These are phyloP conservation scores for Hypholoma sublateritium DNA, from an alignment of 768 basidiomycete species.

Conservation along the genomic window DNA sequence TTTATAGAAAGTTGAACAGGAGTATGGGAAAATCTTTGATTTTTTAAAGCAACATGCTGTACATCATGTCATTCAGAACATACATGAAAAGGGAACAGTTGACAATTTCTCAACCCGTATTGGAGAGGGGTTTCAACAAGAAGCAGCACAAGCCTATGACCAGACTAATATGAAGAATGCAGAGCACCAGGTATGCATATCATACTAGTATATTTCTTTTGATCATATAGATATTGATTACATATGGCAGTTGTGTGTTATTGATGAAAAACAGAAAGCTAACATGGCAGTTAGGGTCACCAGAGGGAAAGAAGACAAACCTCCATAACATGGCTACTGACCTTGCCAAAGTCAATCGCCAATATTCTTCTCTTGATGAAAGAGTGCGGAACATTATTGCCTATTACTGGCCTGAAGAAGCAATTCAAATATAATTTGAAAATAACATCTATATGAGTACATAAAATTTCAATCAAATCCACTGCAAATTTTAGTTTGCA, in stretches of 20 bases:
- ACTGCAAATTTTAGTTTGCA: not conserved
- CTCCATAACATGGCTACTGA: not conserved
- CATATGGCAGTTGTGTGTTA: conserved; percentile 24
- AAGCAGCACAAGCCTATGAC: conserved; percentile 23
- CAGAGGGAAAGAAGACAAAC: conserved; percentile 7
- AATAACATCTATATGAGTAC: conserved; percentile 12
- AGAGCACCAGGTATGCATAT: conserved; percentile 15
- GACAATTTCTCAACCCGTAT: conserved; percentile 27
- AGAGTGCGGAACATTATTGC: conserved; percentile 12
- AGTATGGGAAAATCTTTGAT: conserved; percentile 26
- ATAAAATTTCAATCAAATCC: not conserved
- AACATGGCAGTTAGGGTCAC: conserved; percentile 13
- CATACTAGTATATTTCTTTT: not conserved
- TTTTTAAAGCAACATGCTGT: conserved; percentile 29
- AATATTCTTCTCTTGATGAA: conserved; percentile 10
- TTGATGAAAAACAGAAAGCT: conserved; percentile 27
- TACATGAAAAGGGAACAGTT: conserved; percentile 23
- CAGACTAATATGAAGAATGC: conserved; percentile 29
- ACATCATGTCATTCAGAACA: conserved; percentile 22
- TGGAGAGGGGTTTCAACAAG: conserved; percentile 32
- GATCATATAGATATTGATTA: not conserved
- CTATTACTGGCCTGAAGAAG: conserved; percentile 12
- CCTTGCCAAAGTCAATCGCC: conserved; percentile 1
- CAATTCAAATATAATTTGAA: conserved; percentile 8
- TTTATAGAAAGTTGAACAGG: conserved; percentile 16